Percentiles rank a stretch among this genome's conserved stretches.
These are phyloP conservation scores for Podosphaera fusca DNA, from an alignment of 2,329 filamentous ascomycete genomes.

Conservation along the genomic window DNA sequence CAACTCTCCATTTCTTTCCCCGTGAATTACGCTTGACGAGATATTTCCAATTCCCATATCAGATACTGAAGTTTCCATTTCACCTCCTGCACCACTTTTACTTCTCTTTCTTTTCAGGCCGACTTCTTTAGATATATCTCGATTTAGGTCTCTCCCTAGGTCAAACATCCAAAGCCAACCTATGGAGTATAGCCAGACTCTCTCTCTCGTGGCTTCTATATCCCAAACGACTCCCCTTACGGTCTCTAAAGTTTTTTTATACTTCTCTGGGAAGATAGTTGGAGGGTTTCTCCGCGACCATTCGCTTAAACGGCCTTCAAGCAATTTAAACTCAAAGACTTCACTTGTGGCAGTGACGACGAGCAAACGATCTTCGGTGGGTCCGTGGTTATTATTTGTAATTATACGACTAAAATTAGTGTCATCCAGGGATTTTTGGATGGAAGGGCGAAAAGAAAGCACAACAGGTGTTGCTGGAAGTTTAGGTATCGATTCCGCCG, in stretches of 20 bases:
- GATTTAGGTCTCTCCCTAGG: slow-evolving; percentile 41
- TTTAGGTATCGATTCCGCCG: slow-evolving; percentile 43
- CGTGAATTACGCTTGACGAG: not conserved
- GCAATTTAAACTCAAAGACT: slow-evolving; percentile 56
- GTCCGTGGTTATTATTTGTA: slow-evolving; percentile 11
- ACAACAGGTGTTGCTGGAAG: slow-evolving; percentile 40
- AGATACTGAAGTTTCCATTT: slow-evolving; percentile 18
- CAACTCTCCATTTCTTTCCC: not conserved
- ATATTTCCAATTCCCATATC: slow-evolving; percentile 18
- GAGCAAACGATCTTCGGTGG: slow-evolving; percentile 28
- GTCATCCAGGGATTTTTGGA: slow-evolving; percentile 2
- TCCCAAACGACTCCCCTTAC: slow-evolving; percentile 78
- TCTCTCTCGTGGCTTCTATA: slow-evolving; percentile 26
- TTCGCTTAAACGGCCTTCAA: slow-evolving; percentile 52
- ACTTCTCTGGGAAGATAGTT: slow-evolving; percentile 49
- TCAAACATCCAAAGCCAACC: slow-evolving; percentile 88
- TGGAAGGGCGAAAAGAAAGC: slow-evolving; percentile 40
- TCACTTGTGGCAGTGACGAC: slow-evolving; percentile 41
- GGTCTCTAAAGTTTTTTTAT: slow-evolving; percentile 51
- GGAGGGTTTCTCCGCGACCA: slow-evolving; percentile 74
- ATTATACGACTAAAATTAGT: slow-evolving; percentile 18
- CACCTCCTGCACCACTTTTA: slow-evolving; percentile 28
- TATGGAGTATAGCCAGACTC: slow-evolving; percentile 72
- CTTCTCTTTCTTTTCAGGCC: slow-evolving; percentile 16
- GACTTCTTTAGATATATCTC: slow-evolving; percentile 8